Evolutionary conservation across 2,329 filamentous ascomycete genomes (phyloP).

Genomic region (Nectriaceae sp.): DNA sequence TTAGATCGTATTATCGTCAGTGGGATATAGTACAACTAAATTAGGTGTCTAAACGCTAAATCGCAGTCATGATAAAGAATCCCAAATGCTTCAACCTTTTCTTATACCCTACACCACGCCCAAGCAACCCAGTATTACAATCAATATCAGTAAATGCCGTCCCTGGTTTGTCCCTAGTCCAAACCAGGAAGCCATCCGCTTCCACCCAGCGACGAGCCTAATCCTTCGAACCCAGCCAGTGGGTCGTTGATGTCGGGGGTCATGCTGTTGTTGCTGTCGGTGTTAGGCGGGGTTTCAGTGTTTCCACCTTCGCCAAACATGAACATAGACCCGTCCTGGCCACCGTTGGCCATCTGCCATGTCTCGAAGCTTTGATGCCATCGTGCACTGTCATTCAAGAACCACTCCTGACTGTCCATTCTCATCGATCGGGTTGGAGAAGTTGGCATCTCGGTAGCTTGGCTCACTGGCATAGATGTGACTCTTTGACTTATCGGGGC

Average conservation of each 20-base stretch:
- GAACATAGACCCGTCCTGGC: conserved; percentile 29
- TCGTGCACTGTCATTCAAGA: conserved; percentile 57
- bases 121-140: too few relatives aligned
- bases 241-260: conserved; percentile 24
- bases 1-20: too few relatives aligned
- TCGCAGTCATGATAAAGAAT: too few relatives aligned
- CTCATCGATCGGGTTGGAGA: conserved; percentile 26
- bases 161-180: conserved; percentile 37
- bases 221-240: conserved; percentile 31
- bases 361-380: conserved; percentile 61
- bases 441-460: conserved; percentile 21
- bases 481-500: conserved; percentile 20
- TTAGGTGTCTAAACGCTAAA: too few relatives aligned
- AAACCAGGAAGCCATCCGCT: conserved; percentile 38
- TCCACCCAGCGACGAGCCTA: conserved; percentile 33
- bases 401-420: conserved; percentile 58
- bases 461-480: conserved; percentile 12
- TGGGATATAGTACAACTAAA: too few relatives aligned
- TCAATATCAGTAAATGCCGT: too few relatives aligned
- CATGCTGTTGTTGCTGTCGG: conserved; percentile 16
- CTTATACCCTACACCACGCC: too few relatives aligned
- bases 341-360: conserved; percentile 45
- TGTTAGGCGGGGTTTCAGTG: conserved; percentile 20
- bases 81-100: too few relatives aligned
- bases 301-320: conserved; percentile 28